Conservation (phyloP, 257 asterid genomes). For the Agastache rugosa region DNA sequence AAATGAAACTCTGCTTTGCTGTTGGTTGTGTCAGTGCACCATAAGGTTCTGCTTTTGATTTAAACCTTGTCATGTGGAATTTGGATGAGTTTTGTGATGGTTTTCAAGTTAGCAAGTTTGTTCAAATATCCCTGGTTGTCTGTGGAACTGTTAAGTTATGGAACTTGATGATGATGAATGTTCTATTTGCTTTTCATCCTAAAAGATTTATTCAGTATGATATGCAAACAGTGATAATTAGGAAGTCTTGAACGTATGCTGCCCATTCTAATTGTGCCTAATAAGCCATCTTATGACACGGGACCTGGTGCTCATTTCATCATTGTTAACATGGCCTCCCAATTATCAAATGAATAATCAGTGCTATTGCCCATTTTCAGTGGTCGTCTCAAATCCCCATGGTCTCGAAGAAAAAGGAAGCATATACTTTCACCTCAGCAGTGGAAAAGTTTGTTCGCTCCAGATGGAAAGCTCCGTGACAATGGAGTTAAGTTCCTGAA, state of each 20-base stretch:
- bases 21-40: not conserved
- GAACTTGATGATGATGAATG: slow-evolving; percentile 3
- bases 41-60: not conserved
- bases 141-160: not conserved
- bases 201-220: not conserved
- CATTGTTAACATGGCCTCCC: slow-evolving; percentile 28
- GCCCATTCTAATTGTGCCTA: not conserved
- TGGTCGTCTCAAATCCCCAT: slow-evolving; percentile 86
- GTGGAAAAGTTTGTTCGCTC: slow-evolving; percentile 77
- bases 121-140: slow-evolving; percentile 6
- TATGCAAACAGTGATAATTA: not conserved
- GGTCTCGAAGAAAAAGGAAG: slow-evolving; percentile 93
- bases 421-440: slow-evolving; percentile 72
- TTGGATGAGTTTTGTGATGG: slow-evolving; percentile 1
- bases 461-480: slow-evolving; percentile 84
- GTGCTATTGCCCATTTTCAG: slow-evolving; percentile 50
- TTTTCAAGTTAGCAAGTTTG: not conserved
- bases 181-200: not conserved
- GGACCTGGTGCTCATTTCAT: slow-evolving; percentile 10
- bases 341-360: slow-evolving; percentile 32
- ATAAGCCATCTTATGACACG: slow-evolving; percentile 1
- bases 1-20: not conserved
- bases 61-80: not conserved
- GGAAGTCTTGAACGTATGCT: not conserved
- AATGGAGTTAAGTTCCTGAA: slow-evolving; percentile 81